Base-by-base conservation (phyloP, 2,329 filamentous ascomycete genomes). In the Neofusicoccum umdonicola region DNA sequence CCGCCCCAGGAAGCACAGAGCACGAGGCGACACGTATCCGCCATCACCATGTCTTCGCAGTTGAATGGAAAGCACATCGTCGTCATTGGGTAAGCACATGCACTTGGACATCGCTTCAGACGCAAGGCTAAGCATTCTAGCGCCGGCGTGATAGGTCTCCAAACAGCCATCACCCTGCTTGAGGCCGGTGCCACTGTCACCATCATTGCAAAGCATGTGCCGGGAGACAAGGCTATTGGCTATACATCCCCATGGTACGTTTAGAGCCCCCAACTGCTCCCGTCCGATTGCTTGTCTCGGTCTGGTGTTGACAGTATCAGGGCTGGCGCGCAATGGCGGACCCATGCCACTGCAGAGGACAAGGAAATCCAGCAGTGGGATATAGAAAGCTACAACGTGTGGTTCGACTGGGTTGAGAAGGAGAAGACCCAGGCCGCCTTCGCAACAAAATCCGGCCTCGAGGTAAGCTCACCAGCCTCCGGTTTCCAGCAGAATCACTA, bases 301-400 rank as follows among this genome's bases (percentile, higher is more conserved):
- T 0, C 3, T 22, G 11, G 4, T 45, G 19, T 27, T 64, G 44
- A 64, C 41, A 66, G 9, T 4, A 11, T 61, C 41, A 81, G 79
- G 79, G 81, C 81, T 1, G 81, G 82, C 4, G 81, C 79, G 1
- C 78, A 82, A 62, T 83, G 81, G 81, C 75, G 79, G 41, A 77
- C 80, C 2, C 78, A 81, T 66, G 77, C 79, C 15, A 69, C 70
- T 0, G 45, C 66, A 1, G 66, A 72, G 6, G 73, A 78, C 42
- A 64, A 65, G 3, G 75, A 78, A 56, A 37, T 45, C 34, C 67
- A 66, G 39, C 68, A 76, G 48, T 83, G 80, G 80, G 80, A 83
- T 67, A 66, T 73, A 0, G 74, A 78, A 68, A 82, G 78, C 1
- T 82, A 80, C 67, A 61, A 74, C 12, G 67, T 73, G n/a, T 83